phyloP scores from a whole-genome alignment of 2,329 filamentous ascomycete species.

The Nothopassalora personata region DNA sequence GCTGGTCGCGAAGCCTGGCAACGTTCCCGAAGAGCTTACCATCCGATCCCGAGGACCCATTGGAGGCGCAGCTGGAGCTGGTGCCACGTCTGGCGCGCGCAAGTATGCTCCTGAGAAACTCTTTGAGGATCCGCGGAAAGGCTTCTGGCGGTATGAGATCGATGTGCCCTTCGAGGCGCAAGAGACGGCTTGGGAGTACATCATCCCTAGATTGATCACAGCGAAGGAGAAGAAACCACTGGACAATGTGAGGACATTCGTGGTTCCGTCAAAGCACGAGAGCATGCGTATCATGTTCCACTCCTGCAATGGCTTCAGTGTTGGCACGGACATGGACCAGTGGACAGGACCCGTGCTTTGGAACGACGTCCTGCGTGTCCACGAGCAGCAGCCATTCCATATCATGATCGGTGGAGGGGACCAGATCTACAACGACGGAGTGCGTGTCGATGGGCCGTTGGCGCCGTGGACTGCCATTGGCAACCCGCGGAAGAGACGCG shows the following conservation, averaged over 20 bases:
- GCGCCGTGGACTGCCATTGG: constrained; percentile 57
- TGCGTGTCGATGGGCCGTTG: constrained; percentile 77
- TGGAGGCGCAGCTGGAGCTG: constrained; percentile 25
- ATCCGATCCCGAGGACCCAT: constrained; percentile 48
- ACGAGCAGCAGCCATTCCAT: constrained; percentile 56
- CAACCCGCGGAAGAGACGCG: constrained; percentile 56
- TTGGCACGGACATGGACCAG: constrained; percentile 58
- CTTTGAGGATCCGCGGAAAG: constrained; percentile 54
- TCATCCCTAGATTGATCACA: constrained; percentile 57
- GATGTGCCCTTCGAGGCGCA: constrained; percentile 62
- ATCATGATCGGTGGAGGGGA: constrained; percentile 85
- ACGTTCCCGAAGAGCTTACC: constrained; percentile 55
- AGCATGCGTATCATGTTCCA: constrained; percentile 67
- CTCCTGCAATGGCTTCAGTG: constrained; percentile 64
- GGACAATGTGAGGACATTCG: constrained; percentile 45
- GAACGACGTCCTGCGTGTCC: constrained; percentile 59
- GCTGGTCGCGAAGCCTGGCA: constrained; percentile 71
- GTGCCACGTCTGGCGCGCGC: constrained; percentile 26
- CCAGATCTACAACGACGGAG: constrained; percentile 72
- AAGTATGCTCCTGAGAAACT: constrained; percentile 50
- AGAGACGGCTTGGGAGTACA: constrained; percentile 76
- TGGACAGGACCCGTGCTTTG: constrained; percentile 57
- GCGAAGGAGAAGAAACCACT: constrained; percentile 20
- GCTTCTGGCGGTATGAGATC: constrained; percentile 56
- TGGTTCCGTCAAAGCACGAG: constrained; percentile 54